phyloP scores from a whole-genome alignment of 139 green algal species.

The Chlorella sp. region DNA sequence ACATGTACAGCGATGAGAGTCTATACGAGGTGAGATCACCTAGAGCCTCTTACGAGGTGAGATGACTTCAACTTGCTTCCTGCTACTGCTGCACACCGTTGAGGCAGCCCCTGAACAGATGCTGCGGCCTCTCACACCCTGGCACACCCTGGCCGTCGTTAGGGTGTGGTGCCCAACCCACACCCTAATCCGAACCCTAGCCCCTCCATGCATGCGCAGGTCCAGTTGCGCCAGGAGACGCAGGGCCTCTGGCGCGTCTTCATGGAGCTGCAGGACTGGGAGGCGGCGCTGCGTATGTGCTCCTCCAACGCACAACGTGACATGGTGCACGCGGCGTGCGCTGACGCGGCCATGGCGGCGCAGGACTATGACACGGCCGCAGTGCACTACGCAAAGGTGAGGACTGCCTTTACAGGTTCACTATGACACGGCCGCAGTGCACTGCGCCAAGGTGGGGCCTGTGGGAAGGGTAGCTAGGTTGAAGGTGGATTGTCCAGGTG shows the following conservation, averaged over 20 bases:
- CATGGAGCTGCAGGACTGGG: constrained; percentile 51
- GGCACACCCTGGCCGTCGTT: too few species aligned
- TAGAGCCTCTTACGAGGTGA: background rate
- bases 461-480: too few species aligned
- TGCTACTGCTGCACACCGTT: too few species aligned
- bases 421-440: constrained; percentile 32
- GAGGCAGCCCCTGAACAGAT: too few species aligned
- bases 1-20: constrained; percentile 33
- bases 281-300: constrained; percentile 34
- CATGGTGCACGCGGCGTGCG: constrained; percentile 38
- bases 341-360: constrained; percentile 38
- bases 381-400: constrained; percentile 46
- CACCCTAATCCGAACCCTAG: too few species aligned
- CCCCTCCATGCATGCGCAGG: too few species aligned
- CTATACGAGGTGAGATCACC: constrained; percentile 52
- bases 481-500: too few species aligned
- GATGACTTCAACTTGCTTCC: background rate
- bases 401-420: constrained; percentile 14
- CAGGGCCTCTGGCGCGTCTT: constrained; percentile 81
- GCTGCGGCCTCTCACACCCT: too few species aligned
- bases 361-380: constrained; percentile 43
- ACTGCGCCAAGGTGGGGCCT: constrained; percentile 44
- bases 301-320: constrained; percentile 48
- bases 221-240: constrained; percentile 34
- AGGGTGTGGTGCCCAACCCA: too few species aligned